Evolutionary conservation across 1,139 yeast genomes (phyloP), one percentile per base, ranked within the genome.

Genomic region (Sugiyamaella pinicola): DNA sequence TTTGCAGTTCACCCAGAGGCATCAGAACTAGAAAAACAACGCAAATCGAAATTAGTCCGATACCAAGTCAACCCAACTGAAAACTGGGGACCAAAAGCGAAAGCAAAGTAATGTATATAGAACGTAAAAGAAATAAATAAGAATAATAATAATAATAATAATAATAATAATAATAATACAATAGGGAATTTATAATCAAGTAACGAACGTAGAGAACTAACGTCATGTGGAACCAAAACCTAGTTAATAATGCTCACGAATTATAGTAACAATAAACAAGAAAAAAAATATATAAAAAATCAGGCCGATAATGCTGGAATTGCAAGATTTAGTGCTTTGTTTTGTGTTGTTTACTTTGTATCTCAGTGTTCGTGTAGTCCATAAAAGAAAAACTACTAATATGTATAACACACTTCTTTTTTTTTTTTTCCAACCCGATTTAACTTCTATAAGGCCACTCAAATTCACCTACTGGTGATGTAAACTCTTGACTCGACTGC

Each of bases 51-150:
- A 70, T 81, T 91, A 67, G 89, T 89, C 15, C 78, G 96, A 61
- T 91, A 79, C 70, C 99, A 90, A 69, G 90, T 85, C 65, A 91
- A 91, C 67, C 99, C 99, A 10, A 80, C 88, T 1, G 88, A 86
- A 69, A 85, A 87, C 67, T 93, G 99, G 99, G 99, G 99, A 0
- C 99, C 97, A 35, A 88, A 87, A 72, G 82, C 95, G 1, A 62
- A 63, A 45, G 73, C 74, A 7, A 53, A 51, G 17, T 57, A 34
- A 17, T 28, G 15, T 10, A 22, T 34, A 43, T 34, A 49, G 9
- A 34, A 18, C 29, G 17, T n/a, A 40, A 35, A 49, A 9, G 26
- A 39, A 40, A 47, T 42, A 42, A 53, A 46, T 47, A 47, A 26
- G 15, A 50, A 50, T 21, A 50, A 50, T 40, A 47, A 44, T 37